Conservation (phyloP, 768 basidiomycete species). For the Boletus speciosus region DNA sequence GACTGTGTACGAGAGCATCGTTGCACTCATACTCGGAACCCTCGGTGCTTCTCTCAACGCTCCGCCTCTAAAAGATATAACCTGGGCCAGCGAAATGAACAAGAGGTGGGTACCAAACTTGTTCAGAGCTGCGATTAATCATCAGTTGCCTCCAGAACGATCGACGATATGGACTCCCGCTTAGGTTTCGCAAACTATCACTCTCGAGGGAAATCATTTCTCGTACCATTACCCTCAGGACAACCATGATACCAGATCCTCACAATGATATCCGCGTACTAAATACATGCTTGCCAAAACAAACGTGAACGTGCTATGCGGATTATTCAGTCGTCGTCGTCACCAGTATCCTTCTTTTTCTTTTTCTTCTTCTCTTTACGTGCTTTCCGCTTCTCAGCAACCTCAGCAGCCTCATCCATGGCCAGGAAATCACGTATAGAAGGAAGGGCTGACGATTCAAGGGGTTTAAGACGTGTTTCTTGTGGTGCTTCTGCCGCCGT, state of each 20-base stretch:
- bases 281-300: constrained; percentile 3
- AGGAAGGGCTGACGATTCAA: constrained; percentile 76
- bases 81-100: constrained; percentile 88
- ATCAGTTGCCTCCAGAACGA: constrained; percentile 43
- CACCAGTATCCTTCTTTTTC: constrained; percentile 31
- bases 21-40: constrained; percentile 63
- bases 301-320: not conserved
- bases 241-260: constrained; percentile 1
- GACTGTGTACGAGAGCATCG: constrained; percentile 65
- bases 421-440: constrained; percentile 82
- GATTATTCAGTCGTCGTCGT: constrained; percentile 30
- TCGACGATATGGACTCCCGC: constrained; percentile 75
- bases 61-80: constrained; percentile 71
- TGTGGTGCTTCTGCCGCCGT: constrained; percentile 30
- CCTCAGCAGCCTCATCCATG: constrained; percentile 65
- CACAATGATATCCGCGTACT: not conserved
- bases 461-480: constrained; percentile 61
- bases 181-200: constrained; percentile 60
- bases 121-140: not conserved
- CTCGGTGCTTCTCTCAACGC: constrained; percentile 71
- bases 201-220: constrained; percentile 47
- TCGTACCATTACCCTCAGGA: constrained; percentile 12
- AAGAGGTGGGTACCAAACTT: constrained; percentile 50
- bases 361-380: constrained; percentile 73
- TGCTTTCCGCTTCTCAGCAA: constrained; percentile 64